Evolutionary conservation across 2,329 filamentous ascomycete species (phyloP).

Genomic region (Ophiocordyceps australis): DNA sequence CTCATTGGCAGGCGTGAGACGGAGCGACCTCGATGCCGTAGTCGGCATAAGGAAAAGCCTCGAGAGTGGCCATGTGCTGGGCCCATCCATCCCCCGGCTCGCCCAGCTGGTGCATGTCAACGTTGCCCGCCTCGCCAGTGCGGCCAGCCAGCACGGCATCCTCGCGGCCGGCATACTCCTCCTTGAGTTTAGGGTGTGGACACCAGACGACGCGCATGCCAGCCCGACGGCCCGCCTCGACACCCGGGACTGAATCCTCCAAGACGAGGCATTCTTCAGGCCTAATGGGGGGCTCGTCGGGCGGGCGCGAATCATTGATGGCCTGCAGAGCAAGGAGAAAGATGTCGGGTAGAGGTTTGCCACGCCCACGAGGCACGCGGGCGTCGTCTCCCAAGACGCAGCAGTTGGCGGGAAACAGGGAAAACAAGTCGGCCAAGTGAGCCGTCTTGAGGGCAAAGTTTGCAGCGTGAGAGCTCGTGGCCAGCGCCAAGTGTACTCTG

Average conservation of each 20-base stretch:
- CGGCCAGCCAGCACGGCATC: conserved; percentile 67
- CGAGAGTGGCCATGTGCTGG: conserved; percentile 30
- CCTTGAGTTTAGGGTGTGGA: conserved; percentile 62
- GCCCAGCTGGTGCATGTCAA: conserved; percentile 36
- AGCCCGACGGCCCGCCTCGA: conserved; percentile 76
- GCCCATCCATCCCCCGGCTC: conserved; percentile 43
- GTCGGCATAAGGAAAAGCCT: conserved; percentile 36
- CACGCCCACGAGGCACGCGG: conserved; percentile 59
- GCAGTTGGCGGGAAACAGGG: conserved; percentile 49
- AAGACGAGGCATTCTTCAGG: conserved; percentile 91
- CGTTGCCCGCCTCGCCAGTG: conserved; percentile 46
- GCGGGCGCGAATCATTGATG: conserved; percentile 56
- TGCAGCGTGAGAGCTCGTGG: conserved; percentile 53
- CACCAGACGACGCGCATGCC: conserved; percentile 93
- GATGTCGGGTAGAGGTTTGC: conserved; percentile 90
- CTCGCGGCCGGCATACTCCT: conserved; percentile 62
- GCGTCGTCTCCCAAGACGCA: conserved; percentile 73
- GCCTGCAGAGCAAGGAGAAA: conserved; percentile 72
- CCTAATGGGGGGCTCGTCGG: conserved; percentile 44
- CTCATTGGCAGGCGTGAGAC: background rate
- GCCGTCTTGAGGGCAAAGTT: conserved; percentile 67
- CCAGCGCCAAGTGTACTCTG: conserved; percentile 63
- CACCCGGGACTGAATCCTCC: conserved; percentile 85
- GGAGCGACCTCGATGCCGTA: conserved; percentile 35
- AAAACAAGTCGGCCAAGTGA: conserved; percentile 39